Conservation (phyloP, 768 basidiomycete species). For the Mrakia gelida region DNA sequence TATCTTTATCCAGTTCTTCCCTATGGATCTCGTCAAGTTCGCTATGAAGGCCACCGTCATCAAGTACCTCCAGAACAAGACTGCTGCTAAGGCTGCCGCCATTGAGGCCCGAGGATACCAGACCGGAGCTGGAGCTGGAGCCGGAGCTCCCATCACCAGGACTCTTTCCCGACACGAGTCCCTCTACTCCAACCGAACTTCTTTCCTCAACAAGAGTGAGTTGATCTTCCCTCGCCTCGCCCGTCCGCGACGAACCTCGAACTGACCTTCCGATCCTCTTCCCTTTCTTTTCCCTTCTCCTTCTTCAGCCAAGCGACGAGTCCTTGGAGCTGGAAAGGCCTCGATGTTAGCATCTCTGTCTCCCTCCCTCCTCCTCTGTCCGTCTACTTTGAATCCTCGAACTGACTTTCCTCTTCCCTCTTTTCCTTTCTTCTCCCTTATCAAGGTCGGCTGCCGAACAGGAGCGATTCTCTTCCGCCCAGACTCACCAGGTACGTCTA, state of each 20-base stretch:
- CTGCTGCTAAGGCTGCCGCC: conserved; percentile 41
- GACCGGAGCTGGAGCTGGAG: conserved; percentile 42
- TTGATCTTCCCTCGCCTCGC: conserved; percentile 47
- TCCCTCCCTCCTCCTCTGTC: no score
- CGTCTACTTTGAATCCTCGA: no score
- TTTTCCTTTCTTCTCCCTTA: no score
- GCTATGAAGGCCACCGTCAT: conserved; percentile 92
- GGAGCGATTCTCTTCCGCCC: conserved; percentile 24
- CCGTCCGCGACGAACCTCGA: not conserved
- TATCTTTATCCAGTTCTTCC: conserved; percentile 79
- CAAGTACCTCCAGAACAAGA: conserved; percentile 68
- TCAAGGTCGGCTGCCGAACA: conserved; percentile 46
- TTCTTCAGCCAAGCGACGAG: conserved; percentile 60
- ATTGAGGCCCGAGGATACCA: conserved; percentile 36
- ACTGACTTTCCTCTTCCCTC: no score
- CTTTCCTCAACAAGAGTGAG: conserved; percentile 75
- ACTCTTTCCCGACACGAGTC: conserved; percentile 91
- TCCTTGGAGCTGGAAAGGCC: conserved; percentile 63
- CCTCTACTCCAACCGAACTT: conserved; percentile 89
- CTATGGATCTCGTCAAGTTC: conserved; percentile 93
- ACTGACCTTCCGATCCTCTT: not conserved
- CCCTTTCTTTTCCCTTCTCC: not conserved
- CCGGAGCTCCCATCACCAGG: conserved; percentile 71
- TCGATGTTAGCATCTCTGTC: conserved; percentile 28
- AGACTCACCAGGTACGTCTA: conserved; percentile 46